Base-by-base conservation (phyloP, 352 stramenopile genomes). In the Phytopythium aichiense region DNA sequence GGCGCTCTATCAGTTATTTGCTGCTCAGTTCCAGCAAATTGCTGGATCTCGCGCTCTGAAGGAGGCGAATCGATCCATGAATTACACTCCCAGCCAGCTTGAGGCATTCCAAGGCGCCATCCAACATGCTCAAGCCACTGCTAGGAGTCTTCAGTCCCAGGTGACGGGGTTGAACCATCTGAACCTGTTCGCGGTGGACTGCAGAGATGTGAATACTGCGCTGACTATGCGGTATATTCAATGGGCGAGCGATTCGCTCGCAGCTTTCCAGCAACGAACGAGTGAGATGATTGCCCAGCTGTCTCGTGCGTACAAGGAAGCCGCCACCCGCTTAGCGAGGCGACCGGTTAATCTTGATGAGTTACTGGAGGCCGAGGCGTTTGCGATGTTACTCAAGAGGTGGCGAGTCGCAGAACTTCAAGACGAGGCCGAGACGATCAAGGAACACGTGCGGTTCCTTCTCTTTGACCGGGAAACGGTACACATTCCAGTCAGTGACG, bases 311-410 rank as follows among this genome's bases (percentile, higher is more conserved):
- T 94, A 91, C 63, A 92, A 94, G 45, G 81, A 92, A 23, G 79
- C 91, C 13, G 83, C 81, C 8, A 76, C 69, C 33, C 65, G 68
- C 37, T 61, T 94, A 1, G 69, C 75, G 0, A 90, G 84, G 58
- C 84, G 83, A 23, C 83, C 85, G 0, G 61, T 86, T 23, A 78
- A 92, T 64, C 67, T 92, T 28, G 84, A 92, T 45, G 85, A 94
- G 30, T 71, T 94, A 2, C 79, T 92, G 1, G 81, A 91, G 45
- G 60, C 74, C 0, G 85, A 94, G 55, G 67, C 43, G 3, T 94
- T 90, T 62, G 64, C 88, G 0, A 55, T 73, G 16, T 65, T 54
- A 5, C 64, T 94, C 1, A 89, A 89, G 25, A 55, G 58, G 1
- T 58, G 49, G 4, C 77, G 76, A 23, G 43, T 94, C 0, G 33